These are phyloP conservation scores for Magnusiomyces ingens DNA, from an alignment of 1,139 yeast genomes.

Conservation along the genomic window DNA sequence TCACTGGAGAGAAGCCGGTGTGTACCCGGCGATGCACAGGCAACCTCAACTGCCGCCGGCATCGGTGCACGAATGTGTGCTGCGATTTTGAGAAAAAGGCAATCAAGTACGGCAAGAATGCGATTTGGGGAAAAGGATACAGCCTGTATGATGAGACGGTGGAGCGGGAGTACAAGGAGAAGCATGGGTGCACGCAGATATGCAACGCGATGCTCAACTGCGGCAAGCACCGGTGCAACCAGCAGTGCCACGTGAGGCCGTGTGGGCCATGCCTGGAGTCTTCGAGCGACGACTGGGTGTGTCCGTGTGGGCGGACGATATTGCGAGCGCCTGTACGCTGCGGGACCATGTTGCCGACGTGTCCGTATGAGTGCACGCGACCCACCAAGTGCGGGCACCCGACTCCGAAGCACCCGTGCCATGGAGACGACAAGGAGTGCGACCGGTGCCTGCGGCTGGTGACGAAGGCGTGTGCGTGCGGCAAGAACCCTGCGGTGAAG, in stretches of 20 bases:
- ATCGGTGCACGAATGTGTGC: conserved; percentile 62
- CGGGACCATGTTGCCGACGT: conserved; percentile 64
- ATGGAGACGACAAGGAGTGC: conserved; percentile 53
- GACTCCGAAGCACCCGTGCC: conserved; percentile 70
- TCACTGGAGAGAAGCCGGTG: conserved; percentile 46
- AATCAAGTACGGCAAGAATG: conserved; percentile 34
- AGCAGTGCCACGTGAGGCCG: conserved; percentile 76
- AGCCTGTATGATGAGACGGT: conserved; percentile 4
- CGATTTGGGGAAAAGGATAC: conserved; percentile 35
- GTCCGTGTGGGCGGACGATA: conserved; percentile 80
- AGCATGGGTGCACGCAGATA: conserved; percentile 64
- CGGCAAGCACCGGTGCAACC: conserved; percentile 65
- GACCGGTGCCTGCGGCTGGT: conserved; percentile 73
- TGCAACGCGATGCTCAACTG: conserved; percentile 66
- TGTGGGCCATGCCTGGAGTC: conserved; percentile 84
- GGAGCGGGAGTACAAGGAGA: conserved; percentile 5
- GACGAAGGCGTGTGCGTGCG: conserved; percentile 65
- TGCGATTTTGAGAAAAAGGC: conserved; percentile 57
- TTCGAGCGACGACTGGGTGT: conserved; percentile 69
- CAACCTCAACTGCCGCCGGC: conserved; percentile 72
- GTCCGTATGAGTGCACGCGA: conserved; percentile 63
- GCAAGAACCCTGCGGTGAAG: conserved; percentile 42
- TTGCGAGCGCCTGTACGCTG: conserved; percentile 85
- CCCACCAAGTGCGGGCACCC: conserved; percentile 67
- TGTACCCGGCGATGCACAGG: conserved; percentile 77